phyloP scores from a whole-genome alignment of 345 rosid genomes.

The Citrus trifoliata region DNA sequence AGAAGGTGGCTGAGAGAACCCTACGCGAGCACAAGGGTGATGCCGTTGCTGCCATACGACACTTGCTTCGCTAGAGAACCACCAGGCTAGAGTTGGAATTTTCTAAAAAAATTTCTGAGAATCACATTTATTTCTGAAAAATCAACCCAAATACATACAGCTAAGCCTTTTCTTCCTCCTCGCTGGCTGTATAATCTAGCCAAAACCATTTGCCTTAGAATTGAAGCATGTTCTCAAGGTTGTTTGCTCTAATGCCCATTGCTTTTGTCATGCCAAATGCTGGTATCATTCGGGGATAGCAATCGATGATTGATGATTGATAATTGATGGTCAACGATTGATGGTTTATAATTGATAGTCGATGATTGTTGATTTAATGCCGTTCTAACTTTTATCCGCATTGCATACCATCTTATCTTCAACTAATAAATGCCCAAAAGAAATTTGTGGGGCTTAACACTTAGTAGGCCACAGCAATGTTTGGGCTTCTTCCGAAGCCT shows the following conservation, averaged over 20 bases:
- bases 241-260: background rate
- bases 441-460: background rate
- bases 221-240: background rate
- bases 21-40: constrained; percentile 93
- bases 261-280: background rate
- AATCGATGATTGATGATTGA: background rate
- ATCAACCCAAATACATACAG: background rate
- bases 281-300: too few species aligned
- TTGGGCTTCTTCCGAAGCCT: background rate
- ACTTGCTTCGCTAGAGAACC: constrained; percentile 51
- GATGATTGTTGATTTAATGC: background rate
- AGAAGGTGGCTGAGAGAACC: constrained; percentile 88
- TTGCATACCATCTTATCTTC: too few species aligned
- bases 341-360: too few species aligned
- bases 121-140: background rate
- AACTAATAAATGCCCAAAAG: background rate
- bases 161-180: background rate
- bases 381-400: background rate
- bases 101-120: background rate
- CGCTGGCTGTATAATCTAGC: background rate
- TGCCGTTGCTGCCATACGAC: constrained; percentile 88
- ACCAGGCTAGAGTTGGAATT: background rate
- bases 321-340: background rate
- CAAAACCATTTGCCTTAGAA: background rate
- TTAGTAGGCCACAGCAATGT: background rate